Conservation (phyloP, 768 basidiomycete species). For the Lyophyllum semitale region DNA sequence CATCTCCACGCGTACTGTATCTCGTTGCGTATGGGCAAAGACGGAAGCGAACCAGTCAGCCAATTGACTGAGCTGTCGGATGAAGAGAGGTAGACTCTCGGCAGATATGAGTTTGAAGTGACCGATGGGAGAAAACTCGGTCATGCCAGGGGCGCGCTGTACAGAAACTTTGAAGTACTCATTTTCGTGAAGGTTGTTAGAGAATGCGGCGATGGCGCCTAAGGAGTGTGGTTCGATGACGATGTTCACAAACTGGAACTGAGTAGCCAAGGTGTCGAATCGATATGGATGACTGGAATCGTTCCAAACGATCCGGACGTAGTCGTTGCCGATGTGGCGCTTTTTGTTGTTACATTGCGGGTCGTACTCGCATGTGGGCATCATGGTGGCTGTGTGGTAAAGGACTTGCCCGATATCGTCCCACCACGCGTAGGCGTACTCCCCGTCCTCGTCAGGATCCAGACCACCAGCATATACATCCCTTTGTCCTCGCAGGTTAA, state of each 20-base stretch:
- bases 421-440: constrained; percentile 99
- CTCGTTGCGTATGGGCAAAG: constrained; percentile 71
- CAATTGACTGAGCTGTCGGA: constrained; percentile 84
- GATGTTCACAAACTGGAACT: constrained; percentile 97
- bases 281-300: constrained; percentile 88
- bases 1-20: constrained; percentile 73
- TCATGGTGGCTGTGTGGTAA: constrained; percentile 96
- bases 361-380: constrained; percentile 79
- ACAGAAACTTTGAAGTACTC: constrained; percentile 96
- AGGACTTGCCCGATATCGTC: constrained; percentile 95
- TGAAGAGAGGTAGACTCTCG: constrained; percentile 80
- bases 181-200: constrained; percentile 82
- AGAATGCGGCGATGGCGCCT: constrained; percentile 83
- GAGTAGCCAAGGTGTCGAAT: constrained; percentile 89
- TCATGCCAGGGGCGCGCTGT: constrained; percentile 87
- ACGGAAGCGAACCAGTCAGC: constrained; percentile 91
- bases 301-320: constrained; percentile 96
- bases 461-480: constrained; percentile 94
- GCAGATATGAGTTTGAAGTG: constrained; percentile 94
- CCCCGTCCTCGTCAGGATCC: constrained; percentile 89
- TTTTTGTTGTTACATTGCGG: constrained; percentile 84
- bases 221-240: constrained; percentile 92
- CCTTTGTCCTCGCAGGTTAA: constrained; percentile 84
- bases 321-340: constrained; percentile 95
- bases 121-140: constrained; percentile 91